These are phyloP conservation scores for Pisolithus microcarpus DNA, from an alignment of 768 basidiomycete genomes.

Conservation along the genomic window DNA sequence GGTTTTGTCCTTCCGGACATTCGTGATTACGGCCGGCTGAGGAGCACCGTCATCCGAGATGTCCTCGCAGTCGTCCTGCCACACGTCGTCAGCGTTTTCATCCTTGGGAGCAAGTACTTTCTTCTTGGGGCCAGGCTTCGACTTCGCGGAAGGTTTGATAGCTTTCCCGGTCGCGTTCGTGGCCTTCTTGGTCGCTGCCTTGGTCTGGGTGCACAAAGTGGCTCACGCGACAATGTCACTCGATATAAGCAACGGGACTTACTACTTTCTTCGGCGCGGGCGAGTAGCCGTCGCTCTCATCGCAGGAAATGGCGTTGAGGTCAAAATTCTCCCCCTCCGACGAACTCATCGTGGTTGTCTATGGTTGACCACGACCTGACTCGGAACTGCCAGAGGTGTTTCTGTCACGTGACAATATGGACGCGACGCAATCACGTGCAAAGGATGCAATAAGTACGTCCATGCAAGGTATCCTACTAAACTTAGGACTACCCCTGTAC, in stretches of 20 bases:
- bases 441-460: too few species aligned
- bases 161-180: constrained; percentile 29
- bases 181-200: constrained; percentile 34
- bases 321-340: constrained; percentile 68
- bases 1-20: constrained; percentile 54
- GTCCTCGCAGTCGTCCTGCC: constrained; percentile 32
- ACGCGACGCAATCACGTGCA: too few species aligned
- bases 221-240: constrained; percentile 9
- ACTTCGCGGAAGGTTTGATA: constrained; percentile 42
- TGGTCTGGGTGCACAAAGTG: constrained; percentile 19
- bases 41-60: constrained; percentile 33
- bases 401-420: too few species aligned
- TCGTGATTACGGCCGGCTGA: constrained; percentile 19
- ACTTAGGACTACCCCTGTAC: too few species aligned
- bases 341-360: constrained; percentile 50
- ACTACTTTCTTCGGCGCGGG: constrained; percentile 53
- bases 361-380: too few species aligned
- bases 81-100: constrained; percentile 49
- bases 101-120: constrained; percentile 61
- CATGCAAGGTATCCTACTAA: too few species aligned
- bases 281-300: constrained; percentile 62
- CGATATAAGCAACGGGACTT: not conserved
- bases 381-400: too few species aligned
- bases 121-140: constrained; percentile 58
- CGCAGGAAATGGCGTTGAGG: constrained; percentile 47